A percentile compares a stretch with the other conserved stretches of the same genome.
phyloP scores from a whole-genome alignment of 495 filamentous ascomycete genomes.

The Hypoxylon fuscum region DNA sequence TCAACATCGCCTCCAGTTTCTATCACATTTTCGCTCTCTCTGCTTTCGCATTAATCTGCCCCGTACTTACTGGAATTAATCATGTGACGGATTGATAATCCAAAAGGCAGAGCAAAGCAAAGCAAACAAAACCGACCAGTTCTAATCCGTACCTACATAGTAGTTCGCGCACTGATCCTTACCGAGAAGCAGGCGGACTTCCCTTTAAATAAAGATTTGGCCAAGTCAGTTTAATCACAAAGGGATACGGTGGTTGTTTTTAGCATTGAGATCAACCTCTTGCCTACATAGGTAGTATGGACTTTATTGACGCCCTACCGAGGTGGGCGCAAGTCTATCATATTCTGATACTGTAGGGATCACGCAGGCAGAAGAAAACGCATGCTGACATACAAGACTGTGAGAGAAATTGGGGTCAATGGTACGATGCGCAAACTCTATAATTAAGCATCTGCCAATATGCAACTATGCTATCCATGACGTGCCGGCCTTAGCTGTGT shows the following conservation, averaged over 20 bases:
- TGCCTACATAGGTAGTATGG: not conserved
- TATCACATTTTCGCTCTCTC: slow-evolving; percentile 16
- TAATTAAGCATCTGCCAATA: slow-evolving; percentile 7
- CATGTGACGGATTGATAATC: slow-evolving; percentile 22
- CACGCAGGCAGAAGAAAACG: slow-evolving; percentile 19
- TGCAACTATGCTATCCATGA: slow-evolving; percentile 27
- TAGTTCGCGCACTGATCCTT: too few species aligned
- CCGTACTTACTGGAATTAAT: slow-evolving; percentile 2
- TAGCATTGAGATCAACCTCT: not conserved
- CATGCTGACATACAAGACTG: slow-evolving; percentile 22
- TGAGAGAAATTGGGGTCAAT: slow-evolving; percentile 13
- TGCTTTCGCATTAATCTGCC: slow-evolving; percentile 20
- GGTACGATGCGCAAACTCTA: slow-evolving; percentile 30
- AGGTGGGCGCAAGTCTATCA: not conserved
- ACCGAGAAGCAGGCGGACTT: not conserved
- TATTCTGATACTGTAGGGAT: slow-evolving; percentile 12
- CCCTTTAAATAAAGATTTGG: not conserved
- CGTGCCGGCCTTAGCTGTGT: slow-evolving; percentile 2
- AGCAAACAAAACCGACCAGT: not conserved
- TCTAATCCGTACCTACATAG: too few species aligned
- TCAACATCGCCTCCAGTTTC: slow-evolving; percentile 28
- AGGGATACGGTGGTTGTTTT: slow-evolving; percentile 6
- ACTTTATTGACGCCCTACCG: not conserved
- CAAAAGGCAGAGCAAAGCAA: too few species aligned
- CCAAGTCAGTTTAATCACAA: slow-evolving; percentile 1